A percentile compares a stretch with the other conserved stretches of the same genome.
These are phyloP conservation scores for Allium sativum DNA, from an alignment of 106 monocot genomes.

Conservation along the genomic window DNA sequence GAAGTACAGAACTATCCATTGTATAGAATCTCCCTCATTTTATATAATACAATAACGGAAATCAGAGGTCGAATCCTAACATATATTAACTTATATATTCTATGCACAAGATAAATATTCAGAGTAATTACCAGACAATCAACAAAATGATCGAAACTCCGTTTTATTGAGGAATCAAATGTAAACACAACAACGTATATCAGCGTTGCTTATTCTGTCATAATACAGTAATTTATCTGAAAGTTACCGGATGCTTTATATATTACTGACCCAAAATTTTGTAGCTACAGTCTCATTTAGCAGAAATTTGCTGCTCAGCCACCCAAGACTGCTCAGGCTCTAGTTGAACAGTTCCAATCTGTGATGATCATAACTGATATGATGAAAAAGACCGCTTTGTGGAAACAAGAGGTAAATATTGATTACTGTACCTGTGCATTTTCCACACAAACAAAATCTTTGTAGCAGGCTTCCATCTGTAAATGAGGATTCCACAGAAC, in stretches of 20 bases:
- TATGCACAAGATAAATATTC: no score
- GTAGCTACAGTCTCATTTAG: constrained; percentile 15
- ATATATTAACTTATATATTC: no score
- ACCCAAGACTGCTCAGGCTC: constrained; percentile 79
- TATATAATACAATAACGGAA: no score
- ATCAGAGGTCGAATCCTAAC: no score
- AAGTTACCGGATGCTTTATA: background rate
- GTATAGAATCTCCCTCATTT: no score
- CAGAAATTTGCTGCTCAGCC: constrained; percentile 57
- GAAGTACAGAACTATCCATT: no score
- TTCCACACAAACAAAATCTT: constrained; percentile 97
- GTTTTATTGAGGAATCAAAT: no score
- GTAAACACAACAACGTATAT: background rate
- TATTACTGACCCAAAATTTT: constrained; percentile 4
- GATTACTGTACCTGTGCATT: constrained; percentile 68
- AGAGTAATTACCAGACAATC: no score
- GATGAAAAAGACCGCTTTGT: background rate
- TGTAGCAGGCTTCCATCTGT: constrained; percentile 89
- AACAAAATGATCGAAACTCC: no score
- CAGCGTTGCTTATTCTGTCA: background rate
- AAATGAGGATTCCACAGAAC: constrained; percentile 94
- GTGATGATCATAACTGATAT: background rate
- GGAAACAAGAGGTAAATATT: background rate
- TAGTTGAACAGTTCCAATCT: constrained; percentile 66
- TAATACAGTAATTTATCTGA: background rate